Conservation (phyloP, 1,139 yeast genomes). For the Insectozyma bohioensis region DNA sequence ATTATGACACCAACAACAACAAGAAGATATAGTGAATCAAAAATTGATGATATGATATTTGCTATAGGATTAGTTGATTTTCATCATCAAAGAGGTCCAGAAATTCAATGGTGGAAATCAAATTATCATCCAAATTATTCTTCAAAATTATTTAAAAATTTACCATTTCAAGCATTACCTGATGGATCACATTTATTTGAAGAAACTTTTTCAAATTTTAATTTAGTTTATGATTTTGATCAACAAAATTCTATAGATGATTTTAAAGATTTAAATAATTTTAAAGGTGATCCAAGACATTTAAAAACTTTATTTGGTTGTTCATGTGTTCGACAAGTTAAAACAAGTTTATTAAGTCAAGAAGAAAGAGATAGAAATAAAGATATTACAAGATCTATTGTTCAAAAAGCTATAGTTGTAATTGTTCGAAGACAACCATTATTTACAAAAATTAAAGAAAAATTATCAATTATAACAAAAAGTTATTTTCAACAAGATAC, state of each 20-base stretch:
- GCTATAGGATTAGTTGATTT: slow-evolving; percentile 91
- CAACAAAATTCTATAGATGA: slow-evolving; percentile 46
- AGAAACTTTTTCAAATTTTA: slow-evolving; percentile 91
- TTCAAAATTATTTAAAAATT: slow-evolving; percentile 71
- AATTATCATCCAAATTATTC: slow-evolving; percentile 44
- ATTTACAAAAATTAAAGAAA: slow-evolving; percentile 84
- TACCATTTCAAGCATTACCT: slow-evolving; percentile 93
- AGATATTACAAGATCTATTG: slow-evolving; percentile 82
- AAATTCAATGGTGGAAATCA: slow-evolving; percentile 88
- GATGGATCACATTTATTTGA: slow-evolving; percentile 93
- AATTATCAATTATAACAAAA: slow-evolving; percentile 83
- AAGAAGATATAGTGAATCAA: slow-evolving; percentile 4
- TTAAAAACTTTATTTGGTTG: slow-evolving; percentile 86
- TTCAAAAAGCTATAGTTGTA: slow-evolving; percentile 91
- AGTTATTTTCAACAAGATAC: slow-evolving; percentile 82
- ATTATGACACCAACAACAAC: slow-evolving; percentile 15
- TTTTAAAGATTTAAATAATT: slow-evolving; percentile 43
- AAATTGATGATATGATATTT: slow-evolving; percentile 50
- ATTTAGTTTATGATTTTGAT: slow-evolving; percentile 71
- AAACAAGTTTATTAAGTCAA: slow-evolving; percentile 54
- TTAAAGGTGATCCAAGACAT: slow-evolving; percentile 44
- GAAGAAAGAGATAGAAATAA: slow-evolving; percentile 51
- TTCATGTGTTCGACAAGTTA: slow-evolving; percentile 85
- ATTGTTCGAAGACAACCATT: slow-evolving; percentile 78
- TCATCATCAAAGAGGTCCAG: slow-evolving; percentile 94